Percentiles rank a stretch among this genome's conserved stretches.
Evolutionary conservation across 2,329 filamentous ascomycete genomes (phyloP).

Genomic region (Epichloe glyceriae): DNA sequence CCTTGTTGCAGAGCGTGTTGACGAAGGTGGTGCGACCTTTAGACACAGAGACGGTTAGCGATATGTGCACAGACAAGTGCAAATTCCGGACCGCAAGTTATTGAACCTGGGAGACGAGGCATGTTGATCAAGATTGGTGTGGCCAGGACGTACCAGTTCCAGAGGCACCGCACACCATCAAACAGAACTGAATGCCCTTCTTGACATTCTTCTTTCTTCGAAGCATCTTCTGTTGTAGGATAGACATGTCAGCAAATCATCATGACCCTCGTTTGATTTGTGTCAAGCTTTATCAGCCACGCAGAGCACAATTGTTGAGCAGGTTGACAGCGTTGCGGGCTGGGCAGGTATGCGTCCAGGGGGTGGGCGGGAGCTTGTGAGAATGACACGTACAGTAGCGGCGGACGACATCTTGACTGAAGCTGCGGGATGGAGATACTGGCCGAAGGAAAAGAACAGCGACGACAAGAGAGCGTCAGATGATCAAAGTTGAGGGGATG

Average conservation of each 20-base stretch:
- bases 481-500: slow-evolving; percentile 5
- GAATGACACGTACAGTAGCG: slow-evolving; percentile 8
- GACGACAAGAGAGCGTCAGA: slow-evolving; percentile 8
- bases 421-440: slow-evolving; percentile 2
- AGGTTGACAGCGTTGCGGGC: not conserved
- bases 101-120: not conserved
- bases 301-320: slow-evolving; percentile 3
- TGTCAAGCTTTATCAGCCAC: slow-evolving; percentile 1
- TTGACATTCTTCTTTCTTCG: slow-evolving; percentile 99
- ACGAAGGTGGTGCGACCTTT: slow-evolving; percentile 94
- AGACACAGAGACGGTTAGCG: not conserved
- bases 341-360: not conserved
- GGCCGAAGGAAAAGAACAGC: slow-evolving; percentile 5
- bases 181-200: slow-evolving; percentile 99
- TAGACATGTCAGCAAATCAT: slow-evolving; percentile 17
- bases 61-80: not conserved
- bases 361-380: slow-evolving; percentile 3
- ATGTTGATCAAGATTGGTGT: not conserved
- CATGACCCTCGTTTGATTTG: not conserved
- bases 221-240: slow-evolving; percentile 65
- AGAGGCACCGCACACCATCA: slow-evolving; percentile 99
- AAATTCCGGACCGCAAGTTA: not conserved
- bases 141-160: slow-evolving; percentile 65
- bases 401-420: slow-evolving; percentile 15
- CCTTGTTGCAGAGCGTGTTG: slow-evolving; percentile 96